Evolutionary conservation across 345 rosid species (phyloP).

Genomic region (Diplotaxis tenuifolia): DNA sequence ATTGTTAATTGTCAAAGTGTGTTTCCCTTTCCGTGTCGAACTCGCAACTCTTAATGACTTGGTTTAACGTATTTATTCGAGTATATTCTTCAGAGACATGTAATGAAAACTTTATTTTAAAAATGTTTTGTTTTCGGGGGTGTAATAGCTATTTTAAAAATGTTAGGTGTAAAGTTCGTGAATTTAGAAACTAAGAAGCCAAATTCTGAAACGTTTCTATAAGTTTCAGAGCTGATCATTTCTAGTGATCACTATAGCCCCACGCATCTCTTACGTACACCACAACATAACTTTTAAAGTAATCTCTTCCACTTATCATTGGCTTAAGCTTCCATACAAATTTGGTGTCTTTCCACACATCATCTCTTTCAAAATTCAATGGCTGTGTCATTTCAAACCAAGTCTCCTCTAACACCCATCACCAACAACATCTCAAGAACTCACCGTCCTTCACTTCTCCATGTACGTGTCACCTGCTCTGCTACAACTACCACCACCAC

Average conservation of each 20-base stretch:
- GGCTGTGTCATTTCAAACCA: slow-evolving; percentile 54
- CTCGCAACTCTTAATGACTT: neutral
- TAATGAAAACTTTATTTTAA: neutral
- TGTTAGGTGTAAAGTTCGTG: neutral
- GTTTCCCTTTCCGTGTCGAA: slow-evolving; percentile 17
- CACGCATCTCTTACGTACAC: slow-evolving; percentile 46
- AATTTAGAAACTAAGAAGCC: slow-evolving; percentile 7
- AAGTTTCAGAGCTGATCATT: neutral
- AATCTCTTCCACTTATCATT: neutral
- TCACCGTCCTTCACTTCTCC: slow-evolving; percentile 17
- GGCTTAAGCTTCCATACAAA: neutral
- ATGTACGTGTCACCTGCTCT: slow-evolving; percentile 31
- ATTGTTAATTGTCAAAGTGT: slow-evolving; percentile 1
- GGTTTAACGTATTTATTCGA: neutral
- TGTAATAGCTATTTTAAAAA: neutral
- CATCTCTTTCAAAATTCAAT: slow-evolving; percentile 33
- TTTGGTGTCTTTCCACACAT: neutral
- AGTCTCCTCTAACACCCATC: slow-evolving; percentile 37
- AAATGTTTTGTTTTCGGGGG: neutral
- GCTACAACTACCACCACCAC: slow-evolving; percentile 50
- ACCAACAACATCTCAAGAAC: slow-evolving; percentile 16
- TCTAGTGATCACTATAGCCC: slow-evolving; percentile 39
- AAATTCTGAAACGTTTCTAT: neutral
- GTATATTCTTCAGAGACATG: neutral
- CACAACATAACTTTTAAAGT: slow-evolving; percentile 28